Evolutionary conservation across 2,329 filamentous ascomycete genomes (phyloP).

Genomic region (Incumbomyces lentus): DNA sequence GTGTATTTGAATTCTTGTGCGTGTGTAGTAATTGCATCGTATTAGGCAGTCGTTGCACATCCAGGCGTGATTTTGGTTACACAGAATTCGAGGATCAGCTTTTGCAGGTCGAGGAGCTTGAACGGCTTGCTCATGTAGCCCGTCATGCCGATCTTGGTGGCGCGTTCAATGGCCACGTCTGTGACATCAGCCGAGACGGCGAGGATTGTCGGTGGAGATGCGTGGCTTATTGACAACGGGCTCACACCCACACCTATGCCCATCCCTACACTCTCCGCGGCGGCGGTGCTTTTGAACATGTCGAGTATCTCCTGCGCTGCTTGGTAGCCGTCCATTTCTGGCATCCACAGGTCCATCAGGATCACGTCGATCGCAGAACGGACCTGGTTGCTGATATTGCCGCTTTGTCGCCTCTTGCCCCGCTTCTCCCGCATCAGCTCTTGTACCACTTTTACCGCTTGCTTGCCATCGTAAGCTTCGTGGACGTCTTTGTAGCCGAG

Average conservation of each 20-base stretch:
- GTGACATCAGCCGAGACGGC: constrained; percentile 60
- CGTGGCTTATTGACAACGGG: constrained; percentile 5
- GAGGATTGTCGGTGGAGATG: constrained; percentile 39
- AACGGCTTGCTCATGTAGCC: constrained; percentile 61
- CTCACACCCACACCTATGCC: too few relatives aligned
- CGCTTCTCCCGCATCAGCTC: constrained; percentile 26
- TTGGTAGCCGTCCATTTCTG: constrained; percentile 61
- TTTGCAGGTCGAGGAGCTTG: constrained; percentile 51
- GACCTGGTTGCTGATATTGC: constrained; percentile 1
- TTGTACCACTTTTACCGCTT: constrained; percentile 54
- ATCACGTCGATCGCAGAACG: constrained; percentile 47
- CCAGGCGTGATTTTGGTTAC: constrained; percentile 8
- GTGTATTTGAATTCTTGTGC: too few relatives aligned
- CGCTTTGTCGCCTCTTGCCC: background rate
- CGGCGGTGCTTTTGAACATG: constrained; percentile 29
- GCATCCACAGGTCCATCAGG: constrained; percentile 71
- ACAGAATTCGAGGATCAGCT: constrained; percentile 45
- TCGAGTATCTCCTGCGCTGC: constrained; percentile 53
- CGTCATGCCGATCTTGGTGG: constrained; percentile 53
- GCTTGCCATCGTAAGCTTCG: constrained; percentile 58
- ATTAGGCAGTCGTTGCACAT: too few relatives aligned
- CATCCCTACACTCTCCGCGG: constrained; percentile 10
- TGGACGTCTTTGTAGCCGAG: constrained; percentile 54
- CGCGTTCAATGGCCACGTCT: constrained; percentile 50
- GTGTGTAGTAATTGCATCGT: too few relatives aligned